These are phyloP conservation scores for Tulasnella sp. DNA, from an alignment of 768 basidiomycete genomes.

Conservation along the genomic window DNA sequence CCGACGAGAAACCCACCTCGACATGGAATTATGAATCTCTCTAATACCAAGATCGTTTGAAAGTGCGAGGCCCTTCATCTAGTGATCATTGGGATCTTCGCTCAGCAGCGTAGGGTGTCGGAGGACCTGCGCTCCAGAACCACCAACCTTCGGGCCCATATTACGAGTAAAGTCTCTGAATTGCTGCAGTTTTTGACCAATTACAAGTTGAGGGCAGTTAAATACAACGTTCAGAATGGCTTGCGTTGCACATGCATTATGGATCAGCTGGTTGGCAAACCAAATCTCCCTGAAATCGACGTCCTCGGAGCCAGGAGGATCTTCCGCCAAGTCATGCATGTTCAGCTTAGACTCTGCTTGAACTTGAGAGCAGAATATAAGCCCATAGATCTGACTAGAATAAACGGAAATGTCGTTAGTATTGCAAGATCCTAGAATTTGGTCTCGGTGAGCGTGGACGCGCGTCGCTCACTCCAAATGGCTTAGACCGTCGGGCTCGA, in stretches of 20 bases:
- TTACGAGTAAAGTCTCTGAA: constrained; percentile 41
- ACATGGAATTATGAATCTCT: constrained; percentile 45
- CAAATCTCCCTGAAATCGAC: constrained; percentile 27
- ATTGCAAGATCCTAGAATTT: neutral
- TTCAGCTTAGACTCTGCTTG: neutral
- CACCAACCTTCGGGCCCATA: constrained; percentile 47
- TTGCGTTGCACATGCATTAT: constrained; percentile 53
- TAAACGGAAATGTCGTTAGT: neutral
- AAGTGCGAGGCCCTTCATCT: constrained; percentile 57
- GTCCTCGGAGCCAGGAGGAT: neutral
- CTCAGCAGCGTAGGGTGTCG: too few relatives aligned
- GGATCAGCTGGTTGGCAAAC: constrained; percentile 59
- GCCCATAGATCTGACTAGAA: neutral
- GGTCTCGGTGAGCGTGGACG: neutral
- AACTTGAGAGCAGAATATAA: neutral
- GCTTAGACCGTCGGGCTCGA: constrained; percentile 53
- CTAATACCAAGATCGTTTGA: constrained; percentile 46
- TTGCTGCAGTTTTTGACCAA: constrained; percentile 34
- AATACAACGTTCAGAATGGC: constrained; percentile 49
- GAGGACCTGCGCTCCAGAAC: too few relatives aligned
- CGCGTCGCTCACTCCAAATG: constrained; percentile 28
- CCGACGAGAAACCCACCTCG: constrained; percentile 31
- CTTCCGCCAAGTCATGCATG: neutral
- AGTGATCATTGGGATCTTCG: neutral
- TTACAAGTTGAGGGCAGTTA: constrained; percentile 41